phyloP scores from a whole-genome alignment of 257 asterid species.

The Buddleja alternifolia region DNA sequence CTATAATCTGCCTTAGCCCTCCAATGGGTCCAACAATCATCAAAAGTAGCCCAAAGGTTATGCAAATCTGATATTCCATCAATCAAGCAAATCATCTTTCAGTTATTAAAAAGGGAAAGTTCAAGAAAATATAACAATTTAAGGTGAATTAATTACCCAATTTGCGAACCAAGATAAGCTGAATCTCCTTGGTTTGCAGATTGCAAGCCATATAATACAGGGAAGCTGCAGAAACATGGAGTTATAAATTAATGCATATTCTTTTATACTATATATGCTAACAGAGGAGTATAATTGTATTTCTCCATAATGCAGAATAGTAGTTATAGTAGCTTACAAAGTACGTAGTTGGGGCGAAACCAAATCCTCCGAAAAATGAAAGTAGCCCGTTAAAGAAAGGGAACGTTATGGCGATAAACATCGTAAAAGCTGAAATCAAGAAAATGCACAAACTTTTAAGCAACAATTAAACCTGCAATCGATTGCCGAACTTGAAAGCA shows the following conservation, averaged over 20 bases:
- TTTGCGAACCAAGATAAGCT: slow-evolving; percentile 20
- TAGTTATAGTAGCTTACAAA: slow-evolving; percentile 27
- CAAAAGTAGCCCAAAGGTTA: slow-evolving; percentile 43
- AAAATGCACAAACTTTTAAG: no score
- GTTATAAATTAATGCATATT: no score
- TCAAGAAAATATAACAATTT: neutral
- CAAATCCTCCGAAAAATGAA: slow-evolving; percentile 46
- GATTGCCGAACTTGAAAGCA: no score
- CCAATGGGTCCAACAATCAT: slow-evolving; percentile 58
- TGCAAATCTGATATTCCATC: slow-evolving; percentile 40
- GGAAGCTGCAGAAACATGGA: slow-evolving; percentile 18
- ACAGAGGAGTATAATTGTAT: no score
- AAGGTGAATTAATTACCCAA: slow-evolving; percentile 20
- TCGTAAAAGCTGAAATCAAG: slow-evolving; percentile 33
- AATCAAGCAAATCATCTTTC: neutral
- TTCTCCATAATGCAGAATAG: no score
- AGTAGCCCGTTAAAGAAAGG: slow-evolving; percentile 45
- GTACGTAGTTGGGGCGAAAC: slow-evolving; percentile 44
- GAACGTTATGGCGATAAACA: slow-evolving; percentile 38
- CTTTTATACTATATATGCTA: no score
- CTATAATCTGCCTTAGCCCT: slow-evolving; percentile 50
- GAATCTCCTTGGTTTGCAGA: slow-evolving; percentile 14
- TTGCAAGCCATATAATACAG: slow-evolving; percentile 26
- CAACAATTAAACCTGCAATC: no score
- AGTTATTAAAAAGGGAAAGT: neutral